Percentiles rank a stretch among this genome's conserved stretches.
Conservation (phyloP, 225 moss, liverwort and hornwort species). For the Neckera pumila region DNA sequence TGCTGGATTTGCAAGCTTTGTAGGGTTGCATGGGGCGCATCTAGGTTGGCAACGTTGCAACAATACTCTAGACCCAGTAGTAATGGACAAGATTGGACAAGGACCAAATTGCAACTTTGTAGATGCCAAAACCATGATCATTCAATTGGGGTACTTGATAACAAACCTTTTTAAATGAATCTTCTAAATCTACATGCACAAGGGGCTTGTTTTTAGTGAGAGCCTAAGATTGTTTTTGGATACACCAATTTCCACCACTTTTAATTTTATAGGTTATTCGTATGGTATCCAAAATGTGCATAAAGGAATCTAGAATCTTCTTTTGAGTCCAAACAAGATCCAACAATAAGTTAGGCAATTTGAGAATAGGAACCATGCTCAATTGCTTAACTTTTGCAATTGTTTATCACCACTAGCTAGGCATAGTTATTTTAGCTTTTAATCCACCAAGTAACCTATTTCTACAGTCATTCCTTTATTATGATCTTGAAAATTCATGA, state of each 20-base stretch:
- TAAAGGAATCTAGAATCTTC: not conserved
- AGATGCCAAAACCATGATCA: conserved; percentile 25
- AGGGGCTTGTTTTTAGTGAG: not conserved
- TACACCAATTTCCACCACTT: not conserved
- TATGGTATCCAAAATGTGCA: not conserved
- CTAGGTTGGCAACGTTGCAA: conserved; percentile 32
- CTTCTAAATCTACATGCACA: not conserved
- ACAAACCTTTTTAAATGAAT: not conserved
- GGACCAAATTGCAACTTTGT: conserved; percentile 29
- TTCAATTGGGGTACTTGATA: conserved; percentile 20
- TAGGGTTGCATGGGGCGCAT: not conserved
- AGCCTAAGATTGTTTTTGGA: accelerated
- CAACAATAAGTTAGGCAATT: not conserved
- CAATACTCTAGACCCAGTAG: conserved; percentile 11
- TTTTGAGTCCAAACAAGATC: not conserved
- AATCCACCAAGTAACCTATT: not conserved
- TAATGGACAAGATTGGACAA: conserved; percentile 30
- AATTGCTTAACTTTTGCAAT: not conserved
- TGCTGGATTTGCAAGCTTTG: conserved; percentile 15
- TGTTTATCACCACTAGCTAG: not conserved
- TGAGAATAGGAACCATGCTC: not conserved
- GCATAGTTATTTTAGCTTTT: not conserved
- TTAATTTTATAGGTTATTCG: not conserved
- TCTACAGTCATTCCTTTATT: not conserved
- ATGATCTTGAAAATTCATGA: no score